Conservation (phyloP, 2,329 filamentous ascomycete species). For the Tricladium varicosporioides region DNA sequence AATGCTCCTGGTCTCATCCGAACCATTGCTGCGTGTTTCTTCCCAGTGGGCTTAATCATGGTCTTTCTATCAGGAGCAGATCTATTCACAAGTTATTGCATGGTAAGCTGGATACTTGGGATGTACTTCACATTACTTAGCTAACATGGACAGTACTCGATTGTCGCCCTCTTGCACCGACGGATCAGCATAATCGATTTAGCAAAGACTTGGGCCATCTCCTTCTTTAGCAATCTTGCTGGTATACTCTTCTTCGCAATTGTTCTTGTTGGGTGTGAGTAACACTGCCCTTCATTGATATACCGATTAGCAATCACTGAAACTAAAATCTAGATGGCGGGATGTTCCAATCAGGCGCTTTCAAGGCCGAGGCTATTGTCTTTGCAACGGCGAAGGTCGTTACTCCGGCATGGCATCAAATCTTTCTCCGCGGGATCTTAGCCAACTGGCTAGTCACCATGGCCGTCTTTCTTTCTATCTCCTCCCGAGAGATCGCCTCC, state of each 20-base stretch:
- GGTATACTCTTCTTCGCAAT: slow-evolving; percentile 47
- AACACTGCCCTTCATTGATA: neutral
- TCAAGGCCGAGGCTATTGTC: slow-evolving; percentile 41
- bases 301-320: slow-evolving; percentile 1
- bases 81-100: slow-evolving; percentile 42
- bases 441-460: slow-evolving; percentile 57
- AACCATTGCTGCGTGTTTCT: slow-evolving; percentile 44
- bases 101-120: too few relatives aligned
- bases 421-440: slow-evolving; percentile 54
- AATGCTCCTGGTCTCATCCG: slow-evolving; percentile 48
- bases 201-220: slow-evolving; percentile 41
- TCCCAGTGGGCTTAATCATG: slow-evolving; percentile 49
- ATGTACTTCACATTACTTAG: too few relatives aligned
- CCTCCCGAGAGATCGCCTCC: slow-evolving; percentile 48
- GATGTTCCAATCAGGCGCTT: slow-evolving; percentile 43
- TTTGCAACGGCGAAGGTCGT: slow-evolving; percentile 50
- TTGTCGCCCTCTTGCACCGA: slow-evolving; percentile 42
- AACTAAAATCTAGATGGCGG: slow-evolving; percentile 41
- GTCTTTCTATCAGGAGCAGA: slow-evolving; percentile 48
- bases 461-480: slow-evolving; percentile 47
- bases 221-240: slow-evolving; percentile 48
- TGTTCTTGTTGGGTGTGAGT: slow-evolving; percentile 47
- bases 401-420: slow-evolving; percentile 47
- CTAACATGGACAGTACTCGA: too few relatives aligned
- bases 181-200: slow-evolving; percentile 35